Conservation (phyloP, 768 basidiomycete species). For the Dentipellis fragilis region DNA sequence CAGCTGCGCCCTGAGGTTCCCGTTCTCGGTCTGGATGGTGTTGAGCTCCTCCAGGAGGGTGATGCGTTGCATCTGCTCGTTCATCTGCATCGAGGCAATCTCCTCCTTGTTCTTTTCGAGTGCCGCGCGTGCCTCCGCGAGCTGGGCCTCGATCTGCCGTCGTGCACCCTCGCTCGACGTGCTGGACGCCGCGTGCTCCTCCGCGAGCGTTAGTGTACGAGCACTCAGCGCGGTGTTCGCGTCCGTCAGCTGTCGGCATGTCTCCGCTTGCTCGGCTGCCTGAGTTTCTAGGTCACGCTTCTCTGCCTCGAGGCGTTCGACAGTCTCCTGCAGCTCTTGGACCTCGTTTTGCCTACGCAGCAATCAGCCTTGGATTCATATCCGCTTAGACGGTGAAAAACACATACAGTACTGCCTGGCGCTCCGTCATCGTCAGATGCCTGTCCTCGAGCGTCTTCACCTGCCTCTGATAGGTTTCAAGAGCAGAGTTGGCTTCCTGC, state of each 20-base stretch:
- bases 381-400: not conserved
- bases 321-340: conserved; percentile 42
- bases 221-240: conserved; percentile 74
- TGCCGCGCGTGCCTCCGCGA: conserved; percentile 37
- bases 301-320: conserved; percentile 52
- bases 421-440: conserved; percentile 40
- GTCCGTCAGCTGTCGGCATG: conserved; percentile 60
- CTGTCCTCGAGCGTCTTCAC: conserved; percentile 73
- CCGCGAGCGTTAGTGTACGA: conserved; percentile 58
- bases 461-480: conserved; percentile 90
- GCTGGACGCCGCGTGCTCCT: conserved; percentile 48
- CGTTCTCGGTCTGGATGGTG: conserved; percentile 72
- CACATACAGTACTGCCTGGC: conserved; percentile 49
- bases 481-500: conserved; percentile 64
- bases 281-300: conserved; percentile 61
- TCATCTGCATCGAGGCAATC: conserved; percentile 51
- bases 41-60: conserved; percentile 86
- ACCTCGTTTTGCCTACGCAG: conserved; percentile 54
- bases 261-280: conserved; percentile 66
- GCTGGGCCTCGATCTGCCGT: conserved; percentile 54
- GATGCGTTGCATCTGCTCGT: conserved; percentile 75
- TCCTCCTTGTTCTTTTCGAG: conserved; percentile 47
- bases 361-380: not conserved
- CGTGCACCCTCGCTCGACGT: conserved; percentile 43
- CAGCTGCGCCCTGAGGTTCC: conserved; percentile 57